Percentiles rank a stretch among this genome's conserved stretches.
phyloP scores from a whole-genome alignment of 192 early-diverging fungal species.

The Chytriomyces confervae region DNA sequence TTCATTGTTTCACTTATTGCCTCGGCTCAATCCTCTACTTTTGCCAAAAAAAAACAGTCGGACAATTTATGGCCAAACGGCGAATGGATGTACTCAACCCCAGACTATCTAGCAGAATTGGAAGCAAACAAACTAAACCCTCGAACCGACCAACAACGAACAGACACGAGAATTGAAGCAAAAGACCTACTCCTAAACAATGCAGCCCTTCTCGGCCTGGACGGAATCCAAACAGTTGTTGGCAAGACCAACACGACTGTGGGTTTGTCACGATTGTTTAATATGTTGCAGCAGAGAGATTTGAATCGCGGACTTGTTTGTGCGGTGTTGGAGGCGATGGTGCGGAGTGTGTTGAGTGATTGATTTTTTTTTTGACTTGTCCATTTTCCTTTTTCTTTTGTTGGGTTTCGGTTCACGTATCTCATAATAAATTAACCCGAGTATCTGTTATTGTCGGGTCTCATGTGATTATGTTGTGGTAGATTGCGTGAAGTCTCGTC shows the following conservation, averaged over 20 bases:
- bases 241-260: slow-evolving; percentile 40
- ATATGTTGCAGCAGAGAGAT: slow-evolving; percentile 48
- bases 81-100: slow-evolving; percentile 29
- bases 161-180: slow-evolving; percentile 41
- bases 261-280: slow-evolving; percentile 48
- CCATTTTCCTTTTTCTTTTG: neutral
- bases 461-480: too few species aligned
- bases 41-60: neutral
- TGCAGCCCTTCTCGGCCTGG: slow-evolving; percentile 21
- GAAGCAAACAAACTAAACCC: slow-evolving; percentile 26
- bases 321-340: slow-evolving; percentile 39
- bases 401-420: neutral
- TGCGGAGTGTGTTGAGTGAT: slow-evolving; percentile 36
- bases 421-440: too few species aligned
- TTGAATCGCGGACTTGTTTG: slow-evolving; percentile 40
- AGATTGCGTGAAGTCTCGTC: too few species aligned
- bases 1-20: neutral
- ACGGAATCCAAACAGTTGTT: slow-evolving; percentile 41
- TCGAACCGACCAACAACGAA: slow-evolving; percentile 39
- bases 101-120: slow-evolving; percentile 13
- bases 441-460: too few species aligned
- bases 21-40: neutral
- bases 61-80: slow-evolving; percentile 47
- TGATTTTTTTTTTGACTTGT: neutral
- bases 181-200: slow-evolving; percentile 39